phyloP scores from a whole-genome alignment of 176 grass and related monocot species.

The Secale cereale region DNA sequence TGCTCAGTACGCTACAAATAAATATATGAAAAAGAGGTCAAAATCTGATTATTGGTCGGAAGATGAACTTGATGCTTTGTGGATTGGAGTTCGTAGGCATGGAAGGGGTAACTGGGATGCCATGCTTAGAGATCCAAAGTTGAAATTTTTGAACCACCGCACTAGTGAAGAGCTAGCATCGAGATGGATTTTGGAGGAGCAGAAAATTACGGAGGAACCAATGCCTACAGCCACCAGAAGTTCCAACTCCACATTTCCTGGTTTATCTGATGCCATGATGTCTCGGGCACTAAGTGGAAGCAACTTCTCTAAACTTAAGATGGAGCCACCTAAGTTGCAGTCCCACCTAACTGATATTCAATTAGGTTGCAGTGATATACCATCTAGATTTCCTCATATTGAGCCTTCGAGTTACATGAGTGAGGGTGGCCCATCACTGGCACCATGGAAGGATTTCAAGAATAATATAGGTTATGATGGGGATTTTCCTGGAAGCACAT shows the following conservation, averaged over 20 bases:
- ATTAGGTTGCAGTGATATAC: conserved; percentile 72
- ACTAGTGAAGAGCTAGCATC: conserved; percentile 66
- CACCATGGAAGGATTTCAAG: conserved; percentile 50
- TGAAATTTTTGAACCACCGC: conserved; percentile 74
- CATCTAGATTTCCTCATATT: conserved; percentile 52
- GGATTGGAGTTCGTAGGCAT: conserved; percentile 97
- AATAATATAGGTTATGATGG: conserved; percentile 38
- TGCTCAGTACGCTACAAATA: conserved; percentile 64
- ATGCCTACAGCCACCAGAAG: conserved; percentile 49
- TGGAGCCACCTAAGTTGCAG: conserved; percentile 62
- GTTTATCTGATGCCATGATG: conserved; percentile 92
- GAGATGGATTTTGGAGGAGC: conserved; percentile 93
- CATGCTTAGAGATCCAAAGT: conserved; percentile 90
- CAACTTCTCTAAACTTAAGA: conserved; percentile 64
- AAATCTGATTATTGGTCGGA: conserved; percentile 90
- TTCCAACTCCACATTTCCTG: conserved; percentile 54
- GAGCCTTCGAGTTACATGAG: conserved; percentile 48
- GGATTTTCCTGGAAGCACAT: conserved; percentile 35
- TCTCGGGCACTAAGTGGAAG: conserved; percentile 77
- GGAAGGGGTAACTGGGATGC: conserved; percentile 93
- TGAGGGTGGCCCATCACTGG: conserved; percentile 42
- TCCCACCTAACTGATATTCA: conserved; percentile 93
- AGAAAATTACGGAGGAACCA: conserved; percentile 79
- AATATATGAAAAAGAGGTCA: conserved; percentile 76
- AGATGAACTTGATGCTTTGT: conserved; percentile 95